Percentiles rank a stretch among this genome's conserved stretches.
These are phyloP conservation scores for Quercus rubra DNA, from an alignment of 306 rosid species.

Conservation along the genomic window DNA sequence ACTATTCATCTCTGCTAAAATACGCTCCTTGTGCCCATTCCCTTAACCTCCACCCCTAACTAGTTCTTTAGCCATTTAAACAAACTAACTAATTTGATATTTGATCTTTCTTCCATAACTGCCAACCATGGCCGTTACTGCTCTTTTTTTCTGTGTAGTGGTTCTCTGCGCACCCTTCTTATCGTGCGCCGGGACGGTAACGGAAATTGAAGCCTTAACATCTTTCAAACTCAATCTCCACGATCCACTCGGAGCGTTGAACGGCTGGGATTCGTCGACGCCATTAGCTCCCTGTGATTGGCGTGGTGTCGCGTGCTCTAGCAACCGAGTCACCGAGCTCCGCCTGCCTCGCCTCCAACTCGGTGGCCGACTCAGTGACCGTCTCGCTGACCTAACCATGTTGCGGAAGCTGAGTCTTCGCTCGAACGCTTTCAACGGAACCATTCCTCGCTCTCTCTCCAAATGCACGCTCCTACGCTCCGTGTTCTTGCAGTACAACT, in stretches of 20 bases:
- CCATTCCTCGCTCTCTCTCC: conserved; percentile 58
- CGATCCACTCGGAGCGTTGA: conserved; percentile 65
- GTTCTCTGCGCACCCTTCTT: conserved; percentile 49
- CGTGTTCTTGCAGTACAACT: conserved; percentile 70
- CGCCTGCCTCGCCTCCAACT: conserved; percentile 82
- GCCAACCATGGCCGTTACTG: conserved; percentile 12
- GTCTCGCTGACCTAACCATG: conserved; percentile 51
- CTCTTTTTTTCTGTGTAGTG: conserved; percentile 19
- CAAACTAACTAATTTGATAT: background rate
- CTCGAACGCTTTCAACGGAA: conserved; percentile 73
- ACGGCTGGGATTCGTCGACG: conserved; percentile 64
- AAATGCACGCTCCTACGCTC: conserved; percentile 65
- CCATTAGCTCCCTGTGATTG: conserved; percentile 90
- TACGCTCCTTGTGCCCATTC: conserved; percentile 31
- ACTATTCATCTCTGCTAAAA: conserved; percentile 24
- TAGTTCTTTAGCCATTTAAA: background rate
- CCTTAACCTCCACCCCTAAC: conserved; percentile 19
- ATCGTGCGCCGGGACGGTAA: conserved; percentile 43
- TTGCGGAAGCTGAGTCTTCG: conserved; percentile 69
- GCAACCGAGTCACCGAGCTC: conserved; percentile 59
- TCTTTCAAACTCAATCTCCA: conserved; percentile 67
- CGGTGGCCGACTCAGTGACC: conserved; percentile 63
- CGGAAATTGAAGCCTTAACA: conserved; percentile 71
- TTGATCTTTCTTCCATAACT: background rate
- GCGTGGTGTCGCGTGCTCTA: conserved; percentile 59